Percentiles rank a stretch among this genome's conserved stretches.
These are phyloP conservation scores for Papilionanthe hybrid DNA, from an alignment of 116 monocot genomes.

Conservation along the genomic window DNA sequence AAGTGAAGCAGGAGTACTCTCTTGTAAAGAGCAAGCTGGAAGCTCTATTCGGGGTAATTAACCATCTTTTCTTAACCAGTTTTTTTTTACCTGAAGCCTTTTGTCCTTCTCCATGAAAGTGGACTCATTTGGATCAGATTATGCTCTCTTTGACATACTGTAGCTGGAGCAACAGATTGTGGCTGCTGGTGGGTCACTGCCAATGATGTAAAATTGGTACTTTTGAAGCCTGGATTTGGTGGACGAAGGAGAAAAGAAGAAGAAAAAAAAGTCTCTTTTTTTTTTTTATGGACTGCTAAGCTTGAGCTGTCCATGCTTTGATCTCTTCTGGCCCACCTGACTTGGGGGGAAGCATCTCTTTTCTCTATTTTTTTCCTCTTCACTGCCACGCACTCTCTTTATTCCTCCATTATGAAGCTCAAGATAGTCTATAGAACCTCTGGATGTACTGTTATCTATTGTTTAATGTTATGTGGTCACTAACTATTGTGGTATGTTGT, in stretches of 20 bases:
- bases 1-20: constrained; percentile 43
- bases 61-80: not conserved
- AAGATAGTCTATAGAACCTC: not conserved
- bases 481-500: not conserved
- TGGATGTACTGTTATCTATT: not conserved
- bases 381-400: not conserved
- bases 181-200: constrained; percentile 58
- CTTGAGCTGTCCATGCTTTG: not conserved
- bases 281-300: not conserved
- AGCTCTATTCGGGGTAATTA: constrained; percentile 38
- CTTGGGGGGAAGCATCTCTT: not conserved
- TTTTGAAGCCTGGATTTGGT: not conserved
- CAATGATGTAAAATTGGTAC: constrained; percentile 24
- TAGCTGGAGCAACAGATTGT: constrained; percentile 72
- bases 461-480: constrained; percentile 2
- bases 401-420: not conserved
- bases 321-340: not conserved
- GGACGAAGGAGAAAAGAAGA: not conserved
- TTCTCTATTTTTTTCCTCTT: not conserved
- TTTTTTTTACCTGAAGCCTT: not conserved
- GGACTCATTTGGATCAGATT: not conserved
- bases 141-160: not conserved
- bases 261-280: not conserved
- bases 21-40: constrained; percentile 53
- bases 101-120: not conserved